Conservation (phyloP, 1,139 yeast species). For the Barnettozyma hawaiiensis region DNA sequence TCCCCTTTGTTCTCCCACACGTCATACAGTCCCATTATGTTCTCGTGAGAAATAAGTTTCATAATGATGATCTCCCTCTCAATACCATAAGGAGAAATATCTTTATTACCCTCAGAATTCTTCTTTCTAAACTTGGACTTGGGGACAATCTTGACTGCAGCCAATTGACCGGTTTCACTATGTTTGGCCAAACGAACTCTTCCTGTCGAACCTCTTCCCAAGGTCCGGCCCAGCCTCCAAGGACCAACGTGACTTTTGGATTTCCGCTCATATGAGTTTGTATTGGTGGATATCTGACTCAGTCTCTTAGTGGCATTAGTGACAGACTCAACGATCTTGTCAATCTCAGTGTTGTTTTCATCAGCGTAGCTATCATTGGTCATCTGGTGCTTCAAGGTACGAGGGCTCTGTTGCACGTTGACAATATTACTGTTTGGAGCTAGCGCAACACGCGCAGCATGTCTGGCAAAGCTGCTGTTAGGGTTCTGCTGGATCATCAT, state of each 20-base stretch:
- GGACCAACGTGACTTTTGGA: slow-evolving; percentile 84
- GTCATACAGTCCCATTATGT: slow-evolving; percentile 92
- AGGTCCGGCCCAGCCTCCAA: slow-evolving; percentile 91
- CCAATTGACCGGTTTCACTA: slow-evolving; percentile 75
- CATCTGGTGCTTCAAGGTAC: slow-evolving; percentile 1
- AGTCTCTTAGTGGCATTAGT: slow-evolving; percentile 60
- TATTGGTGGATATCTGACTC: slow-evolving; percentile 55
- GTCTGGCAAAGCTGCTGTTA: slow-evolving; percentile 19
- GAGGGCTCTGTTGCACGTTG: slow-evolving; percentile 13
- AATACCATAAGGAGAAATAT: slow-evolving; percentile 73
- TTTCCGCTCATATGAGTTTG: slow-evolving; percentile 42
- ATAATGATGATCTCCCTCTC: slow-evolving; percentile 93
- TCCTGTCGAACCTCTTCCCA: slow-evolving; percentile 95
- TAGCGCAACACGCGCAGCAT: slow-evolving; percentile 25
- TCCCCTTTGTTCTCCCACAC: slow-evolving; percentile 98
- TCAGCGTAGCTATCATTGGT: slow-evolving; percentile 2
- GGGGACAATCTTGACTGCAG: slow-evolving; percentile 96
- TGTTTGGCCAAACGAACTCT: slow-evolving; percentile 90
- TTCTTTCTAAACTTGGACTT: slow-evolving; percentile 55
- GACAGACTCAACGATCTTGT: slow-evolving; percentile 36
- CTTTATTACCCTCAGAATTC: slow-evolving; percentile 36
- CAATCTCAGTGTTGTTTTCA: slow-evolving; percentile 23
- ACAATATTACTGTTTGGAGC: slow-evolving; percentile 17
- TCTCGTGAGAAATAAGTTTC: slow-evolving; percentile 87
- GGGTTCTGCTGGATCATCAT: slow-evolving; percentile 4